phyloP scores from a whole-genome alignment of 768 basidiomycete genomes.

The Pisolithus sp. region DNA sequence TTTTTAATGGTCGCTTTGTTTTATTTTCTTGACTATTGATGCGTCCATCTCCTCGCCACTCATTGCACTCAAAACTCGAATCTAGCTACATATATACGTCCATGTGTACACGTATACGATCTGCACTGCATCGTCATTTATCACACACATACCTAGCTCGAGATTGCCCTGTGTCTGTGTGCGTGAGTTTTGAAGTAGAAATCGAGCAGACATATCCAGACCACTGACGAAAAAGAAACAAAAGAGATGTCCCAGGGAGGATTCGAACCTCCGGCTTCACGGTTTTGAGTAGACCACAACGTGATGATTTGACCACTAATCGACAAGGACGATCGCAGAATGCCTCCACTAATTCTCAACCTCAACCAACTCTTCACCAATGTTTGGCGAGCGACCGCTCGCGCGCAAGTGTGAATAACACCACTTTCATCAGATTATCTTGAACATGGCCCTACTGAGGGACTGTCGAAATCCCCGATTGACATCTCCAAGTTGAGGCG shows the following conservation, averaged over 20 bases:
- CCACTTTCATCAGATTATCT: too few species aligned
- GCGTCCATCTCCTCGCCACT: background rate
- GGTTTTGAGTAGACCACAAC: constrained; percentile 22
- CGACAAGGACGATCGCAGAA: constrained; percentile 20
- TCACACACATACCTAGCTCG: too few species aligned
- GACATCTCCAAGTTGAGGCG: constrained; percentile 27
- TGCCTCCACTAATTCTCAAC: too few species aligned
- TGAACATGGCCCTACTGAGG: too few species aligned
- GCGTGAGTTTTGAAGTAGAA: too few species aligned
- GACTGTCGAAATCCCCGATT: constrained; percentile 21
- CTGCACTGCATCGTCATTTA: too few species aligned
- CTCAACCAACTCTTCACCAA: too few species aligned
- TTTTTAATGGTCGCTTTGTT: background rate
- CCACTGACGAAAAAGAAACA: background rate
- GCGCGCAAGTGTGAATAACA: too few species aligned
- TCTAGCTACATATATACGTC: background rate
- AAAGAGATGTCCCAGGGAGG: constrained; percentile 18
- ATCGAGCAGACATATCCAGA: too few species aligned
- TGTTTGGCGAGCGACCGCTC: too few species aligned
- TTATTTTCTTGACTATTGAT: background rate
- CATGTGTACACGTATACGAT: background rate
- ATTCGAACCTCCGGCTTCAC: constrained; percentile 30
- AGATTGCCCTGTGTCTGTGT: background rate
- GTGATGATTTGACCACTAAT: constrained; percentile 33
- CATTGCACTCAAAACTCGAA: background rate